Percentiles rank a stretch among this genome's conserved stretches.
Evolutionary conservation across 306 rosid genomes (phyloP).

Genomic region (Prunus padus): DNA sequence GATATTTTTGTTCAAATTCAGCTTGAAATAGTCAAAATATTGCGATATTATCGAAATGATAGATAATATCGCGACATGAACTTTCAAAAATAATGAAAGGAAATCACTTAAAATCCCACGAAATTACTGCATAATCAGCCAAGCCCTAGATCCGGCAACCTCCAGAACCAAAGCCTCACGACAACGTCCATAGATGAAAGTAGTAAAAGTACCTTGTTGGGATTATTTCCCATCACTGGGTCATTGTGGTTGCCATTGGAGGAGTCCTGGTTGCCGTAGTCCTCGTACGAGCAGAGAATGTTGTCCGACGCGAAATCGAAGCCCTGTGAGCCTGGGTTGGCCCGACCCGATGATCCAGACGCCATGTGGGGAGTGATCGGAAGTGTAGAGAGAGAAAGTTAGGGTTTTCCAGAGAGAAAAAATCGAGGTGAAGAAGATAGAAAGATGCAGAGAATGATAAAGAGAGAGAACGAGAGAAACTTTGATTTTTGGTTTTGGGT

Average conservation of each 20-base stretch:
- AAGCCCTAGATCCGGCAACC: not conserved
- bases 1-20: no score
- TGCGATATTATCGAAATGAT: no score
- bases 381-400: not conserved
- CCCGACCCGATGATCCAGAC: slow-evolving; percentile 77
- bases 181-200: not conserved
- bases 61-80: no score
- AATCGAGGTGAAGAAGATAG: not conserved
- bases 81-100: no score
- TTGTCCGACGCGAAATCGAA: slow-evolving; percentile 69
- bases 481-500: not conserved
- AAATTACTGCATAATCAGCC: slow-evolving; percentile 12
- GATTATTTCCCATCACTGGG: slow-evolving; percentile 42
- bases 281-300: slow-evolving; percentile 65
- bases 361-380: slow-evolving; percentile 50
- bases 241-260: slow-evolving; percentile 55
- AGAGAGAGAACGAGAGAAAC: not conserved
- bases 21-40: no score
- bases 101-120: not conserved
- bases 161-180: not conserved
- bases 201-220: slow-evolving; percentile 51
- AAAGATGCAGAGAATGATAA: slow-evolving; percentile 22
- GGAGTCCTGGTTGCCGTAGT: slow-evolving; percentile 46
- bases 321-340: slow-evolving; percentile 55
- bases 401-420: slow-evolving; percentile 8